Conservation (phyloP, 805 yeast species). For the Spathaspora sp. region DNA sequence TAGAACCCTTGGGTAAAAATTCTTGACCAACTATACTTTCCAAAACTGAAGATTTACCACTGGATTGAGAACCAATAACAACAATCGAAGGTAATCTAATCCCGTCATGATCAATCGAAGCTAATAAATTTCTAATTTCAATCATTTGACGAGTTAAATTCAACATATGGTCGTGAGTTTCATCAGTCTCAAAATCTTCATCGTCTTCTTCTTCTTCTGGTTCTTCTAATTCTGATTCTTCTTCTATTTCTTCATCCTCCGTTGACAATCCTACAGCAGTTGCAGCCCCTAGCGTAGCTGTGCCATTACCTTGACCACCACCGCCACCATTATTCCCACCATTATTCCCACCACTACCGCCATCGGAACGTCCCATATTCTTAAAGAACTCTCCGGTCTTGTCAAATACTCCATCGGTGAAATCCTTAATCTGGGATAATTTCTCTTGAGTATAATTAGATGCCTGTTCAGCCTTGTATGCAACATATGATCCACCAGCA, state of each 20-base stretch:
- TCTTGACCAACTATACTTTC: conserved; percentile 98
- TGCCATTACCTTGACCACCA: conserved; percentile 13
- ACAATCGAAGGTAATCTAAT: conserved; percentile 90
- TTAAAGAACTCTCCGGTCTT: conserved; percentile 42
- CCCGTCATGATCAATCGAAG: conserved; percentile 73
- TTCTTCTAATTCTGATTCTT: conserved; percentile 49
- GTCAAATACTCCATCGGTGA: conserved; percentile 53
- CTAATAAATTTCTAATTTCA: conserved; percentile 79
- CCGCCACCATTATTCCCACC: conserved; percentile 30
- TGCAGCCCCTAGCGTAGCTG: conserved; percentile 44
- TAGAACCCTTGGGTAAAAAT: conserved; percentile 92
- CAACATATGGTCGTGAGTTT: conserved; percentile 76
- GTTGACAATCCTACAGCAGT: conserved; percentile 46
- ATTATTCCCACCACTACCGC: conserved; percentile 12
- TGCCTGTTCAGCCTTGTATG: conserved; percentile 89
- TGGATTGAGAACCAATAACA: conserved; percentile 94
- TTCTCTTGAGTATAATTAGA: conserved; percentile 66
- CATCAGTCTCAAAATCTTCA: conserved; percentile 44
- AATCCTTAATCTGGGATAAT: conserved; percentile 57
- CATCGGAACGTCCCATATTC: conserved; percentile 22
- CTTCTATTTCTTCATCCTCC: conserved; percentile 44
- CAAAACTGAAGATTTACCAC: conserved; percentile 94
- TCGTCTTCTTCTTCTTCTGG: conserved; percentile 40
- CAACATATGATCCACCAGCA: conserved; percentile 91
- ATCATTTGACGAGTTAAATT: conserved; percentile 94